Conservation (phyloP, 768 basidiomycete species). For the Lactarius quietus region DNA sequence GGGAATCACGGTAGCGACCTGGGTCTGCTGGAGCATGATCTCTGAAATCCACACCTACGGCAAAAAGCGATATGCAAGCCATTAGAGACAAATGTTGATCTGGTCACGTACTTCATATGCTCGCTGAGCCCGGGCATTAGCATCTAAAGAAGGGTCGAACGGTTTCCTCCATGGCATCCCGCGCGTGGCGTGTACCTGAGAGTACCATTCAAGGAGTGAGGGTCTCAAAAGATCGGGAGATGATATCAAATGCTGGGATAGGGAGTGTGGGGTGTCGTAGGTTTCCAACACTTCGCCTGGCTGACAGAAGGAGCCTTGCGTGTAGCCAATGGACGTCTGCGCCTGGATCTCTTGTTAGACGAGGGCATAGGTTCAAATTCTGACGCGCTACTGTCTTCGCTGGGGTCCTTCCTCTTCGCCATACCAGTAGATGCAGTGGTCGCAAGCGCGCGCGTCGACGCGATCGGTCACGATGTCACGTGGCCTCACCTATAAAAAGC, state of each 20-base stretch:
- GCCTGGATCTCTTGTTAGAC: neutral
- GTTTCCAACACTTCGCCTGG: neutral
- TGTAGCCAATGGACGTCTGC: neutral
- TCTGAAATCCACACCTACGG: slow-evolving; percentile 83
- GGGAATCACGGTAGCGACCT: slow-evolving; percentile 88
- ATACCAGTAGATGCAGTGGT: neutral
- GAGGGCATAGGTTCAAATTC: slow-evolving; percentile 7
- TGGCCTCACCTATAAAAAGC: neutral
- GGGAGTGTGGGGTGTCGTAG: slow-evolving; percentile 33
- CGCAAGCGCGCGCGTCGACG: neutral
- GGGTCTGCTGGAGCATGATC: slow-evolving; percentile 96
- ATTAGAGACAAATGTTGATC: neutral
- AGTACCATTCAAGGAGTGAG: slow-evolving; percentile 69
- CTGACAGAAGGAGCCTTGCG: neutral
- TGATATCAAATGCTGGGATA: slow-evolving; percentile 47
- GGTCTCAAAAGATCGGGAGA: slow-evolving; percentile 41
- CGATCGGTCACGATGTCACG: neutral
- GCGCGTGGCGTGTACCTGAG: slow-evolving; percentile 56
- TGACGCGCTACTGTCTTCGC: slow-evolving; percentile 16
- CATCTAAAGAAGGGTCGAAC: slow-evolving; percentile 50
- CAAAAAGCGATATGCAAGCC: neutral
- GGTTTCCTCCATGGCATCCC: slow-evolving; percentile 93
- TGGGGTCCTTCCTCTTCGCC: slow-evolving; percentile 9
- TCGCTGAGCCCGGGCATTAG: slow-evolving; percentile 68
- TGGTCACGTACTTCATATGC: slow-evolving; percentile 76